Percentiles rank a stretch among this genome's conserved stretches.
phyloP scores from a whole-genome alignment of 768 basidiomycete species.

The Crepidotus variabilis region DNA sequence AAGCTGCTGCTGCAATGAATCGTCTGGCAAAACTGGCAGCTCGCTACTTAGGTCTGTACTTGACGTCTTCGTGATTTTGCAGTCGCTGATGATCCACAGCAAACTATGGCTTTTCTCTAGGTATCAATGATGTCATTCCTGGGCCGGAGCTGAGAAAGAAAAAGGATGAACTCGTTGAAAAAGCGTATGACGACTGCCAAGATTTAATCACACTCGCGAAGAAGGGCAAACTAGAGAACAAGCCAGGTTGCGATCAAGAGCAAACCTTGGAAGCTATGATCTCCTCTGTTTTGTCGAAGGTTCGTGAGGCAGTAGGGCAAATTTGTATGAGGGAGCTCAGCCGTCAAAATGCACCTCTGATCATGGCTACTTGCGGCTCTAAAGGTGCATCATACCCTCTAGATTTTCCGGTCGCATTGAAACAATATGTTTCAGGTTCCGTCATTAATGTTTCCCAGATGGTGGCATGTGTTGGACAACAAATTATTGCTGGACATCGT shows the following conservation, averaged over 20 bases:
- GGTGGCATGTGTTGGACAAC: slow-evolving; percentile 99
- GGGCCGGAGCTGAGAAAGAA: slow-evolving; percentile 74
- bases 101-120: slow-evolving; percentile 95
- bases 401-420: neutral
- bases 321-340: slow-evolving; percentile 99
- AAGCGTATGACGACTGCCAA: slow-evolving; percentile 85
- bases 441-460: slow-evolving; percentile 99
- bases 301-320: slow-evolving; percentile 93
- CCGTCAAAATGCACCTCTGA: slow-evolving; percentile 92
- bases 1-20: slow-evolving; percentile 94
- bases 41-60: slow-evolving; percentile 71
- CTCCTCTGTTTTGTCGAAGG: slow-evolving; percentile 88
- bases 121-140: slow-evolving; percentile 98
- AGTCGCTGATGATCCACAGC: slow-evolving; percentile 40
- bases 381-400: slow-evolving; percentile 57
- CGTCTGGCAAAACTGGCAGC: slow-evolving; percentile 93
- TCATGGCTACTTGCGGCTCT: slow-evolving; percentile 99
- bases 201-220: slow-evolving; percentile 87
- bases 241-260: slow-evolving; percentile 96
- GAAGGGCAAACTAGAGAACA: slow-evolving; percentile 89
- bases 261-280: slow-evolving; percentile 97
- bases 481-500: slow-evolving; percentile 97
- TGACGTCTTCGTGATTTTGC: neutral
- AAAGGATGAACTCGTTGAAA: slow-evolving; percentile 84
- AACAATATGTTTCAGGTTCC: slow-evolving; percentile 52